phyloP scores from a whole-genome alignment of 2,329 filamentous ascomycete species.

The Colletotrichum orbiculare region DNA sequence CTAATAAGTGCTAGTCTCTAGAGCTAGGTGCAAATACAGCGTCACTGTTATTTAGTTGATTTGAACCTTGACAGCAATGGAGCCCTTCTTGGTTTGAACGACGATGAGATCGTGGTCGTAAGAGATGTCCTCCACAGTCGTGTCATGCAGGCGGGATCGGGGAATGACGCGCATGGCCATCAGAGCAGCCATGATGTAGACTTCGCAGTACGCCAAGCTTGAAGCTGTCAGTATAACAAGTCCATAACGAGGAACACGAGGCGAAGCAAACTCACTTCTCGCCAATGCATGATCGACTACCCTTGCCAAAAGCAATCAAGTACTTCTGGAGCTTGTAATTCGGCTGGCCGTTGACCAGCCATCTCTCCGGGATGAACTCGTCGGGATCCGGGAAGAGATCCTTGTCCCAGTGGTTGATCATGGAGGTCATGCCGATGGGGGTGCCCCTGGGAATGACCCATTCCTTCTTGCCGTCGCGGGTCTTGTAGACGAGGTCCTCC shows the following conservation, averaged over 20 bases:
- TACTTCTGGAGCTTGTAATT: conserved; percentile 36
- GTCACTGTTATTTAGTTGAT: conserved; percentile 1
- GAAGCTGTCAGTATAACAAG: conserved; percentile 5
- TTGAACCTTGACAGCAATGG: conserved; percentile 30
- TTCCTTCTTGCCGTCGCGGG: conserved; percentile 34
- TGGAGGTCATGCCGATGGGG: conserved; percentile 39
- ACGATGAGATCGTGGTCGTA: conserved; percentile 44
- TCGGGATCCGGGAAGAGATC: conserved; percentile 35
- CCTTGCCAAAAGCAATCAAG: conserved; percentile 38
- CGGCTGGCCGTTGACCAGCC: conserved; percentile 37
- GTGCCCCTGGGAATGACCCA: conserved; percentile 38
- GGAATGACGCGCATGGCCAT: conserved; percentile 44
- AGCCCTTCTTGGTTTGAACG: conserved; percentile 37
- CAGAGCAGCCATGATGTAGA: conserved; percentile 41
- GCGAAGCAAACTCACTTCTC: conserved; percentile 36
- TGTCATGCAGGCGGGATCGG: conserved; percentile 43
- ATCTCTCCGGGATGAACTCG: conserved; percentile 41
- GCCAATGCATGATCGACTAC: conserved; percentile 38
- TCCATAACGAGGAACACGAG: background rate
- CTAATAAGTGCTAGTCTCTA: background rate
- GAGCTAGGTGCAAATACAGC: background rate
- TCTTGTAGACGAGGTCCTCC: conserved; percentile 41
- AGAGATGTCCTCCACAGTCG: conserved; percentile 42
- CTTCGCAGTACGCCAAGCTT: conserved; percentile 44
- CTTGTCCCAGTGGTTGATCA: conserved; percentile 39